phyloP scores from a whole-genome alignment of 179 eudicot genomes.

The Dionaea muscipula region DNA sequence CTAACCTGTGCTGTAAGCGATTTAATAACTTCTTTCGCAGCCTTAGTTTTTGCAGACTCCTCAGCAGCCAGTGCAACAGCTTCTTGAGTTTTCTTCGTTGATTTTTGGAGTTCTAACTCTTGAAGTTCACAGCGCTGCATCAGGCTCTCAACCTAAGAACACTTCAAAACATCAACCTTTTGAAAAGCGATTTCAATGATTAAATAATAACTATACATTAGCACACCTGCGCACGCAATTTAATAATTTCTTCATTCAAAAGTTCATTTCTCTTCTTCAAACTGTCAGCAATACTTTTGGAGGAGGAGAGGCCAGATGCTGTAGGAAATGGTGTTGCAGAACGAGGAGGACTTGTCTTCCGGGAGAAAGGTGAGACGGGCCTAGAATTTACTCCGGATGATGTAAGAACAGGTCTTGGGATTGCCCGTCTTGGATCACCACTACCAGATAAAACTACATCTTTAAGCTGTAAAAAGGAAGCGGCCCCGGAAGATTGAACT shows the following conservation, averaged over 20 bases:
- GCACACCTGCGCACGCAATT: constrained; percentile 66
- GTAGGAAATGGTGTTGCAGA: constrained; percentile 95
- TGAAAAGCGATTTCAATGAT: neutral
- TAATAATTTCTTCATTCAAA: constrained; percentile 73
- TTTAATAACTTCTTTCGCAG: constrained; percentile 92
- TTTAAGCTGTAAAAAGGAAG: constrained; percentile 56
- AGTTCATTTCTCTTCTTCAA: constrained; percentile 85
- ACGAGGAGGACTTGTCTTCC: constrained; percentile 88
- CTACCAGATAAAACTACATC: constrained; percentile 47
- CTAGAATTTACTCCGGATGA: constrained; percentile 55
- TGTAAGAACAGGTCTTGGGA: constrained; percentile 61
- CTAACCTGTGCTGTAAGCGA: constrained; percentile 86
- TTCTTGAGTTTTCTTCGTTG: constrained; percentile 68
- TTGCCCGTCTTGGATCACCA: constrained; percentile 41
- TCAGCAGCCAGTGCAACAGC: constrained; percentile 72
- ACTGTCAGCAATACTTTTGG: constrained; percentile 70
- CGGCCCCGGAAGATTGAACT: constrained; percentile 50
- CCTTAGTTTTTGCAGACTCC: constrained; percentile 84
- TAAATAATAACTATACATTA: neutral
- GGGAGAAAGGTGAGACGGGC: constrained; percentile 86
- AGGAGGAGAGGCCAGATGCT: constrained; percentile 73
- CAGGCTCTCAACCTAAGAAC: constrained; percentile 64
- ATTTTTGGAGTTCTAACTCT: constrained; percentile 64
- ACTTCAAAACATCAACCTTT: constrained; percentile 6
- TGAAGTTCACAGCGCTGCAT: constrained; percentile 61